These are phyloP conservation scores for Plantago ovata DNA, from an alignment of 257 asterid genomes.

Conservation along the genomic window DNA sequence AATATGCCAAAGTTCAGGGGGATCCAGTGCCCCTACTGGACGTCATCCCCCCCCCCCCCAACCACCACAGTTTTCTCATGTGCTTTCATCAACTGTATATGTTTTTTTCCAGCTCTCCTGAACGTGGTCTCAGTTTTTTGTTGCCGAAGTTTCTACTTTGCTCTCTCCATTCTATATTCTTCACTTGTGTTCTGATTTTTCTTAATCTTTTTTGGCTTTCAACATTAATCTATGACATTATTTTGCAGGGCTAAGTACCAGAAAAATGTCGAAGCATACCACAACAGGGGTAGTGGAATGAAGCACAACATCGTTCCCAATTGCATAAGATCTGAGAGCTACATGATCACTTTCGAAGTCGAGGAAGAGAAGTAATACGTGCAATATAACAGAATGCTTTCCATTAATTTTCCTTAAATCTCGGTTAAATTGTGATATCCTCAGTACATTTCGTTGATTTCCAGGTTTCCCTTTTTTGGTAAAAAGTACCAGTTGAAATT, in stretches of 20 bases:
- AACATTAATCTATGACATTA: constrained; percentile 9
- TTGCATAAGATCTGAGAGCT: constrained; percentile 90
- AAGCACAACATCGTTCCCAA: constrained; percentile 84
- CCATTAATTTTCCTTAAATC: constrained; percentile 15
- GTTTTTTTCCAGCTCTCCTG: no score
- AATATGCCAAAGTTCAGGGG: no score
- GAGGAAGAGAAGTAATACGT: constrained; percentile 90
- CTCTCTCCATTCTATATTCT: constrained; percentile 7
- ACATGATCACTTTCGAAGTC: constrained; percentile 90
- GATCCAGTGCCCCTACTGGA: no score
- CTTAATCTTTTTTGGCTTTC: neutral
- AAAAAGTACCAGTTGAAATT: constrained; percentile 93
- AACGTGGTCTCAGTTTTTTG: constrained; percentile 10
- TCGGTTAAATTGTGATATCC: constrained; percentile 19
- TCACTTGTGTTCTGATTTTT: constrained; percentile 18
- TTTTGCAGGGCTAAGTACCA: constrained; percentile 91
- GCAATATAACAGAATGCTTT: constrained; percentile 20
- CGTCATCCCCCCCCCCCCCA: no score
- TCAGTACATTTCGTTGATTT: constrained; percentile 26
- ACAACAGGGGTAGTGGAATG: constrained; percentile 71
- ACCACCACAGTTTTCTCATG: no score
- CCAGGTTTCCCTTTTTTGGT: constrained; percentile 93
- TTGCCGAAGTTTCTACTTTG: constrained; percentile 7
- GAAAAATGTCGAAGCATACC: constrained; percentile 95
- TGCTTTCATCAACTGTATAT: no score